Percentiles rank a stretch among this genome's conserved stretches.
Evolutionary conservation across 805 yeast species (phyloP).

Genomic region (Jamesozyma jinghongensis): DNA sequence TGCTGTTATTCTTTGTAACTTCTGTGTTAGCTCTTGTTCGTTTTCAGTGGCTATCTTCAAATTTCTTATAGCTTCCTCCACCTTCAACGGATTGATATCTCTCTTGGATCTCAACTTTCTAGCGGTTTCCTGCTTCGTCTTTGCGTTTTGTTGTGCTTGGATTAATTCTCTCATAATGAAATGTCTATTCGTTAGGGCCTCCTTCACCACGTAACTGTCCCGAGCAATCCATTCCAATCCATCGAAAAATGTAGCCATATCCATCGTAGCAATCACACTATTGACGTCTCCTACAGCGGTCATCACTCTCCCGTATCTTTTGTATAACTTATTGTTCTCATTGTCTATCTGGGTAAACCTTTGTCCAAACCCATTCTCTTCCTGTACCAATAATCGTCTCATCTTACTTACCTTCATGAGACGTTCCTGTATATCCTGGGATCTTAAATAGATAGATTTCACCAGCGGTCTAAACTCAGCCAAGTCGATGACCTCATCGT

Average conservation of each 20-base stretch:
- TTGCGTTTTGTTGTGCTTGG: constrained; percentile 69
- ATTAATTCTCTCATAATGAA: constrained; percentile 80
- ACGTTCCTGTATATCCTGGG: constrained; percentile 43
- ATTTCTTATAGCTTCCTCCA: constrained; percentile 78
- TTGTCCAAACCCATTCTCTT: constrained; percentile 46
- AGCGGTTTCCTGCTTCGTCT: constrained; percentile 61
- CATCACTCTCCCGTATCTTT: constrained; percentile 59
- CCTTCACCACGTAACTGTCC: constrained; percentile 84
- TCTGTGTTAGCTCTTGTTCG: constrained; percentile 69
- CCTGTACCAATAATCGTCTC: constrained; percentile 42
- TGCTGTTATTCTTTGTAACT: constrained; percentile 72
- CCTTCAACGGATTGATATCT: constrained; percentile 75
- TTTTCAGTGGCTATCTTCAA: constrained; percentile 68
- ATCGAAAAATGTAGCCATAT: constrained; percentile 69
- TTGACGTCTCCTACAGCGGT: constrained; percentile 68
- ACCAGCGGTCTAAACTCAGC: constrained; percentile 82
- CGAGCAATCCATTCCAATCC: constrained; percentile 52
- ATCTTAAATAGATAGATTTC: constrained; percentile 57
- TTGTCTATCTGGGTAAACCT: constrained; percentile 24
- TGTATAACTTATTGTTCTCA: constrained; percentile 47
- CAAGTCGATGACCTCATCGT: constrained; percentile 72
- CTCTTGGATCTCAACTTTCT: constrained; percentile 59
- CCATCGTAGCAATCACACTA: constrained; percentile 59
- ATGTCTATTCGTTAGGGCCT: constrained; percentile 86
- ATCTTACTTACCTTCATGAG: constrained; percentile 46